These are phyloP conservation scores for Erythrophleum ivorense DNA, from an alignment of 331 rosid genomes.

Conservation along the genomic window DNA sequence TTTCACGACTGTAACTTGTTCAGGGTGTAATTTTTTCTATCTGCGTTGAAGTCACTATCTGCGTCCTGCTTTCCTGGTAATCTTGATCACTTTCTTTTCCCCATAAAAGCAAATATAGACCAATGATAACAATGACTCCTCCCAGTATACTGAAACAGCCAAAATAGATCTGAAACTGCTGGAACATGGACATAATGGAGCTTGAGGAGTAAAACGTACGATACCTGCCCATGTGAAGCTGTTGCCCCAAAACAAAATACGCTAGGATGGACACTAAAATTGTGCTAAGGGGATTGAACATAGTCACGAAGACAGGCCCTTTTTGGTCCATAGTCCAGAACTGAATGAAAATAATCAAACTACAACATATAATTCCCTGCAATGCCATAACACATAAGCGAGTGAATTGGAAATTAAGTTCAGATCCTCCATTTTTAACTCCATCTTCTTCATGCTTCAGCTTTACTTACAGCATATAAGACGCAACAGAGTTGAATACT, in stretches of 20 bases:
- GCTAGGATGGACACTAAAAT: conserved; percentile 62
- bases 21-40: background rate
- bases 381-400: background rate
- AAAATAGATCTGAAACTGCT: background rate
- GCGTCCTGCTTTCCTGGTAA: conserved; percentile 20
- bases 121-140: conserved; percentile 53
- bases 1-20: background rate
- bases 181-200: background rate
- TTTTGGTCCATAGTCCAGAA: conserved; percentile 61
- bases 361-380: conserved; percentile 67
- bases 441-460: background rate
- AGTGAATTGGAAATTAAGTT: background rate
- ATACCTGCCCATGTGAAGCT: conserved; percentile 74
- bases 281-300: conserved; percentile 70
- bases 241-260: conserved; percentile 68
- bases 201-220: background rate
- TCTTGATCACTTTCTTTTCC: conserved; percentile 58
- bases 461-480: conserved; percentile 56
- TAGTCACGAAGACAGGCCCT: conserved; percentile 78
- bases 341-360: conserved; percentile 5
- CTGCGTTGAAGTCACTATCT: conserved; percentile 24
- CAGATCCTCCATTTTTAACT: background rate
- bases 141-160: conserved; percentile 61
- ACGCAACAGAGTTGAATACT: conserved; percentile 61
- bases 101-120: conserved; percentile 67